Percentiles rank a stretch among this genome's conserved stretches.
phyloP scores from a whole-genome alignment of 257 asterid genomes.

The Scutellaria galericulata region DNA sequence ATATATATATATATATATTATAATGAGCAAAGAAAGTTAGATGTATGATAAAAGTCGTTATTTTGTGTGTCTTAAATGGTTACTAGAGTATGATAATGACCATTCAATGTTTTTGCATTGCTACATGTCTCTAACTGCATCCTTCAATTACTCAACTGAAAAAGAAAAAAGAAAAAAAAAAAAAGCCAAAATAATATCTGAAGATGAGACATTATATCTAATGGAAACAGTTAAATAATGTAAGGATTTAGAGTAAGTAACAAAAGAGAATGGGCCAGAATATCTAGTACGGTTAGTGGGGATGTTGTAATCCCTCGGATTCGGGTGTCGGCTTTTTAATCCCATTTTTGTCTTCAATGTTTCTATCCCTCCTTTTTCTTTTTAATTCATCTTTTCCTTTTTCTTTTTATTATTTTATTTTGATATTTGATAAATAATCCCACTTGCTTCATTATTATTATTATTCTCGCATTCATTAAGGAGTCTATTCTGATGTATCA shows the following conservation, averaged over 20 bases:
- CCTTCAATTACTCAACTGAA: not conserved
- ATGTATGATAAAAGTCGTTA: too few species aligned
- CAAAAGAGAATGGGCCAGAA: slow-evolving; percentile 44
- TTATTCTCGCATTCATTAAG: not conserved
- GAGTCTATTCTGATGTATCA: slow-evolving; percentile 14
- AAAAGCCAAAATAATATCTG: too few species aligned
- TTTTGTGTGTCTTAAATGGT: too few species aligned
- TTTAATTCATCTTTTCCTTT: not conserved
- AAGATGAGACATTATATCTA: too few species aligned
- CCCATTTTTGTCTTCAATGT: slow-evolving; percentile 7
- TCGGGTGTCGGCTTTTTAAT: slow-evolving; percentile 56
- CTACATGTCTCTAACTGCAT: not conserved
- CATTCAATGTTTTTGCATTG: not conserved
- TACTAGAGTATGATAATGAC: too few species aligned
- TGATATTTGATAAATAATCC: slow-evolving; percentile 28
- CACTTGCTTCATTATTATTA: slow-evolving; percentile 30
- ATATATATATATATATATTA: too few species aligned
- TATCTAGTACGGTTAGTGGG: slow-evolving; percentile 43
- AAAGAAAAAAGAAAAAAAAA: not conserved
- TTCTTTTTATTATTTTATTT: not conserved
- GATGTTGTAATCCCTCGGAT: slow-evolving; percentile 47
- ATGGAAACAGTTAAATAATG: slow-evolving; percentile 9
- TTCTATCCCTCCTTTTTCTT: not conserved
- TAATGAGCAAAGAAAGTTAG: too few species aligned
- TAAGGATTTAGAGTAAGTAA: slow-evolving; percentile 26